Evolutionary conservation across 2,329 filamentous ascomycete genomes (phyloP).

Genomic region (Aureobasidium sp.): DNA sequence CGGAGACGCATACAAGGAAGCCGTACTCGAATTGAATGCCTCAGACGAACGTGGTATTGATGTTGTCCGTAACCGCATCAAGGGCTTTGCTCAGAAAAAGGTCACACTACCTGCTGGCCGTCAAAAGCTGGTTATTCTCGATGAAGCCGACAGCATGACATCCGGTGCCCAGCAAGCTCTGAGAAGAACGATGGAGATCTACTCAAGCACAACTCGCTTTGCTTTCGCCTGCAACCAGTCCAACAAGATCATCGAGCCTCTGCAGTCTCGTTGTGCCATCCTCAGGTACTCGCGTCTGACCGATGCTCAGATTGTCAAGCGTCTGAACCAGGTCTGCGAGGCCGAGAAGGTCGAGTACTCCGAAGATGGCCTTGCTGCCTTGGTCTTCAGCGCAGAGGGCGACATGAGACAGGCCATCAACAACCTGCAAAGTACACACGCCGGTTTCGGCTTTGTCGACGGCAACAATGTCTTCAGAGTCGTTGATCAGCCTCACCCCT

Average conservation of each 20-base stretch:
- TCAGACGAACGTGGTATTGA: constrained; percentile 96
- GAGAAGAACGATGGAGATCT: constrained; percentile 96
- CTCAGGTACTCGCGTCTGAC: constrained; percentile 88
- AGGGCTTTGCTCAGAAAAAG: constrained; percentile 98
- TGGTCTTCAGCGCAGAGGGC: constrained; percentile 94
- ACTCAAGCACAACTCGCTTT: constrained; percentile 91
- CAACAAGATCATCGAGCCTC: constrained; percentile 99
- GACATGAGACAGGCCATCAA: constrained; percentile 99
- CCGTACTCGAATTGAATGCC: constrained; percentile 91
- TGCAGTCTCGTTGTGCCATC: constrained; percentile 94
- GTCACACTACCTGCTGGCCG: constrained; percentile 85
- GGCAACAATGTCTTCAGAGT: constrained; percentile 98
- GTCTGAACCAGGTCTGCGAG: constrained; percentile 84
- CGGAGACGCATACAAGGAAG: constrained; percentile 93
- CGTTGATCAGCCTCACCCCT: constrained; percentile 92
- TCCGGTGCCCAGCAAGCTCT: constrained; percentile 92
- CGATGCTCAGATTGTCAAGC: constrained; percentile 85
- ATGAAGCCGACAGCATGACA: constrained; percentile 97
- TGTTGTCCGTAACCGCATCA: constrained; percentile 94
- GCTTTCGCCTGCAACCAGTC: constrained; percentile 98
- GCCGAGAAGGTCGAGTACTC: constrained; percentile 85
- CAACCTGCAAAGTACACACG: constrained; percentile 87
- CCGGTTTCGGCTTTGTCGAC: constrained; percentile 94
- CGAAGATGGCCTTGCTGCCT: constrained; percentile 88
- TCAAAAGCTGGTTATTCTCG: constrained; percentile 94